Base-by-base conservation (phyloP, 2,329 filamentous ascomycete species). In the Diaporthe caulivora region DNA sequence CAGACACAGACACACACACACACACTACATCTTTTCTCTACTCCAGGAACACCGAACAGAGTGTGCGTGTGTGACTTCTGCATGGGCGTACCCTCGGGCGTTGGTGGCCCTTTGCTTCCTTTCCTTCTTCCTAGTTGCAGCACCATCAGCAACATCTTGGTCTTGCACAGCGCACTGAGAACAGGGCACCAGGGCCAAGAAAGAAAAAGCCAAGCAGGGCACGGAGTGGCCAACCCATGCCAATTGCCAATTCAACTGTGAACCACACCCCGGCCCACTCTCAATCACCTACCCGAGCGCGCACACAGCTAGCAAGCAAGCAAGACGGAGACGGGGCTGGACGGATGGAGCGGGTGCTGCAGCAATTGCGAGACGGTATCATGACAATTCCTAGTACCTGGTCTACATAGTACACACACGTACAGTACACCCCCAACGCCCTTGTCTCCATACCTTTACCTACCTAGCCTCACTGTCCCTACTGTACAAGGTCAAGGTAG, bases 101-200 rank as follows among this genome's bases (percentile, higher is more conserved):
- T 47, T 49, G 29, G n/a, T 51, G 42, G 60, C 31, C 29, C 60
- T 49, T 18, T n/a, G 26, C 40, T 51, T 42, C 54, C 44, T 21
- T 34, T 51, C 47, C 44, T 34, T 65, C 42, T 65, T 51, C 29
- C 21, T 21, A 24, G 8, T 15, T 40, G 55, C 44, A 53, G 54
- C 44, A 40, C 31, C 69, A 53, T 34, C 44, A 40, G 44, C 69
- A 44, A 47, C 44, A 60, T 26, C 47, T 40, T 34, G 42, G 69
- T 71, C 37, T 49, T 44, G 47, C 47, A 55, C 37, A 58, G 65
- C 54, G 60, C 65, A 70, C 55, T 58, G 71, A 69, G 71, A 62
- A 55, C 65, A 72, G 65, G 71, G 71, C 71, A 62, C 71, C 47
- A 26, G 65, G 64, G 67, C 71, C 54, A 72, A 68, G 51, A 69